Evolutionary conservation across 192 early-diverging fungal genomes (phyloP), one percentile per base, ranked within the genome.

Genomic region (Chytriomyces sp.): DNA sequence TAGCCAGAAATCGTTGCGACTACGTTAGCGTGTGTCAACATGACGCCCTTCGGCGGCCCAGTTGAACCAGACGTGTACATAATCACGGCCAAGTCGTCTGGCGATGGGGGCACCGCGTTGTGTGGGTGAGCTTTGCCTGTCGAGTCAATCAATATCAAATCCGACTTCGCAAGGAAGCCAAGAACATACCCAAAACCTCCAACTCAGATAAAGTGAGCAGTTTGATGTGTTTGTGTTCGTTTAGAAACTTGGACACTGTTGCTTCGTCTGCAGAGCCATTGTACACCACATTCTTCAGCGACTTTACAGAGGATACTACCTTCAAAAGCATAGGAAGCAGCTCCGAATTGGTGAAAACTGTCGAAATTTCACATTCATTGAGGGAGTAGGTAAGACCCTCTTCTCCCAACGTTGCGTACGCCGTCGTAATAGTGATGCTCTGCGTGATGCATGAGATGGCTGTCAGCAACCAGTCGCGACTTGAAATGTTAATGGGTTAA

Each of bases 21-120:
- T 57, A 96, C 77, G 68, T 93, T 93, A 61, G 81, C 79, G 75
- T 98, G 94, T 53, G 88, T 86, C 14, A 98, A 77, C 62, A 93
- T 72, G 31, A 94, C 94, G 63, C 96, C 96, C 77, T 95, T 95
- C 55, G 96, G 95, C 17, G 58, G 86, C 22, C 96, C 94, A 4
- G 94, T 98, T n/a, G n/a, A n/a, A n/a, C n/a, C n/a, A n/a, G n/a
- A n/a, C n/a, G n/a, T n/a, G n/a, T n/a, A n/a, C n/a, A n/a, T n/a
- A n/a, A n/a, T 82, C n/a, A n/a, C n/a, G 49, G 64, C 61, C 28
- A 67, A 78, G 73, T 93, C 92, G 63, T 91, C 89, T 10, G 86
- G 72, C 30, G 74, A 80, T 12, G 94, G 93, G 22, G 85, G 82
- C 28, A n/a, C 62, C 68, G 31, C 88, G 80, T 33, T 88, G 88